Conservation (phyloP, 2,329 filamentous ascomycete genomes). For the Ustulina deusta region DNA sequence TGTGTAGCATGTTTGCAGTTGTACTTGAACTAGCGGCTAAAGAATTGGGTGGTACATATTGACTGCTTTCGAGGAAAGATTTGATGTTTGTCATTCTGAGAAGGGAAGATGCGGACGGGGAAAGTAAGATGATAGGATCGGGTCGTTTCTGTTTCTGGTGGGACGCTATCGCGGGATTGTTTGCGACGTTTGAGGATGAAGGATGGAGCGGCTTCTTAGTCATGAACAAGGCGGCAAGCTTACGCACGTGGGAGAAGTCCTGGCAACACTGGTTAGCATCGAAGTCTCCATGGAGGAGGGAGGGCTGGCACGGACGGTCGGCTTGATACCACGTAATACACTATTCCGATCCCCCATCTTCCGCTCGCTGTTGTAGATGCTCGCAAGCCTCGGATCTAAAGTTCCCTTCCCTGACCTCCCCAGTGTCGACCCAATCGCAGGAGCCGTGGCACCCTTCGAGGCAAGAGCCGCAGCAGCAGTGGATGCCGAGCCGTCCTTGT, state of each 20-base stretch:
- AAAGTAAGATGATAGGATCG: constrained; percentile 95
- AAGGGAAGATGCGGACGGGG: constrained; percentile 92
- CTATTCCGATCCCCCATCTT: constrained; percentile 94
- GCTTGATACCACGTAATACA: constrained; percentile 86
- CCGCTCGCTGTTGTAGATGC: constrained; percentile 92
- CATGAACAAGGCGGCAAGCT: constrained; percentile 83
- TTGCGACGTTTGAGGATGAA: constrained; percentile 52
- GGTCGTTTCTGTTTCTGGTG: constrained; percentile 68
- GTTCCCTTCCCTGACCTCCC: constrained; percentile 71
- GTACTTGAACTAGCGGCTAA: constrained; percentile 70
- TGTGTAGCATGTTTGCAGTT: constrained; percentile 83
- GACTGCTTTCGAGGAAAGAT: constrained; percentile 87
- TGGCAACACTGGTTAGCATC: constrained; percentile 54
- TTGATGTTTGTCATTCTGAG: constrained; percentile 97
- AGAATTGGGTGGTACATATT: constrained; percentile 80
- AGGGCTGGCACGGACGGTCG: constrained; percentile 72
- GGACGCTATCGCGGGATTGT: constrained; percentile 62
- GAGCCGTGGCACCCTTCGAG: constrained; percentile 55
- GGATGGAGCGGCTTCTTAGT: constrained; percentile 65
- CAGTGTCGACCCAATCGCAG: constrained; percentile 58
- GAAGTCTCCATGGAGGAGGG: background rate
- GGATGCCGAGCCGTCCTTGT: constrained; percentile 63
- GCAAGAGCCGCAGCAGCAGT: constrained; percentile 55
- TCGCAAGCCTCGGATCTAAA: constrained; percentile 82
- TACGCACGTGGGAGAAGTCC: constrained; percentile 96